These are phyloP conservation scores for Deinandra increscens DNA, from an alignment of 129 eudicot genomes.

Conservation along the genomic window DNA sequence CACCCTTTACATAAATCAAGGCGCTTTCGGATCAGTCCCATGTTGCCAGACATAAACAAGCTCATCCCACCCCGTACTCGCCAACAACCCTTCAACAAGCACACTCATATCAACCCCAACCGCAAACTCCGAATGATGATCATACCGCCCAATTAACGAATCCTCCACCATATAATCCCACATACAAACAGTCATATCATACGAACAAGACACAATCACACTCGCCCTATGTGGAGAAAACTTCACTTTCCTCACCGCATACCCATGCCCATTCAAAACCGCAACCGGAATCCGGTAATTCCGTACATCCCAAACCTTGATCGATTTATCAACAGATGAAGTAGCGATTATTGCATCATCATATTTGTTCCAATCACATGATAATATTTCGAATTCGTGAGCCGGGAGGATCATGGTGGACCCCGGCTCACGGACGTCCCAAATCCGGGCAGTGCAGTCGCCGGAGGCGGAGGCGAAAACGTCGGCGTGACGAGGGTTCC, in stretches of 20 bases:
- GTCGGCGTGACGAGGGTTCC: conserved; percentile 94
- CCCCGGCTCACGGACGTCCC: conserved; percentile 98
- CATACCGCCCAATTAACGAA: conserved; percentile 91
- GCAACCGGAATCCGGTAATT: conserved; percentile 70
- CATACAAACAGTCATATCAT: conserved; percentile 94
- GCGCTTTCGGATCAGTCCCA: conserved; percentile 92
- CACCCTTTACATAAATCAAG: conserved; percentile 37
- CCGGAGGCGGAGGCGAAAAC: conserved; percentile 94
- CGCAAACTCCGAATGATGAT: conserved; percentile 95
- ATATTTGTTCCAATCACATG: conserved; percentile 91
- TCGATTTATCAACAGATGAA: conserved; percentile 77
- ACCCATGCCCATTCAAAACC: conserved; percentile 80
- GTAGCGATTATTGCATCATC: conserved; percentile 87
- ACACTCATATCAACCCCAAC: conserved; percentile 99
- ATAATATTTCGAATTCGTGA: conserved; percentile 81
- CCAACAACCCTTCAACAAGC: conserved; percentile 93
- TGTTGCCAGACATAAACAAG: conserved; percentile 98
- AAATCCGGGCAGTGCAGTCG: conserved; percentile 84
- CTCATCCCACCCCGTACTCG: conserved; percentile 99
- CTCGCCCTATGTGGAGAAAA: conserved; percentile 87
- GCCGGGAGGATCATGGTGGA: conserved; percentile 93
- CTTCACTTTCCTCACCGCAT: conserved; percentile 92
- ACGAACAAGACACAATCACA: conserved; percentile 72
- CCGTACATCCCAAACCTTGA: conserved; percentile 93
- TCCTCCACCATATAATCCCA: conserved; percentile 99